phyloP scores from a whole-genome alignment of 345 rosid species.

The Euphorbia pulcherrima region DNA sequence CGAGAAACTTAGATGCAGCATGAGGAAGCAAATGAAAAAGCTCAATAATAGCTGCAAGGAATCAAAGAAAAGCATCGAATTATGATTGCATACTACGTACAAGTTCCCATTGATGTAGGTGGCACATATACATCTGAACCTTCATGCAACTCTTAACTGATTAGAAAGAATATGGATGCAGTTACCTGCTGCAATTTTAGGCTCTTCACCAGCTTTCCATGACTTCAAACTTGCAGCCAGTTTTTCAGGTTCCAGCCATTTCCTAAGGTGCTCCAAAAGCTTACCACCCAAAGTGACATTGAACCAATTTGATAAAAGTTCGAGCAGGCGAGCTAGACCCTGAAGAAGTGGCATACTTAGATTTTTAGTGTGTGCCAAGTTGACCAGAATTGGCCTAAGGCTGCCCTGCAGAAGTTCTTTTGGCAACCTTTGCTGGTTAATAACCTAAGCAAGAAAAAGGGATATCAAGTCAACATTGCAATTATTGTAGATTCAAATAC shows the following conservation, averaged over 20 bases:
- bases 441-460: slow-evolving; percentile 50
- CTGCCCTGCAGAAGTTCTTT: slow-evolving; percentile 98
- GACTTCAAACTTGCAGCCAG: slow-evolving; percentile 88
- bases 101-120: background rate
- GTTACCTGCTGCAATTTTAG: slow-evolving; percentile 96
- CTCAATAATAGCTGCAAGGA: slow-evolving; percentile 87
- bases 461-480: slow-evolving; percentile 11
- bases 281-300: slow-evolving; percentile 96
- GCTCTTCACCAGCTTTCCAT: slow-evolving; percentile 99
- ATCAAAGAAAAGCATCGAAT: slow-evolving; percentile 8
- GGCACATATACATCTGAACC: background rate
- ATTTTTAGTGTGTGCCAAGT: slow-evolving; percentile 95
- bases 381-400: slow-evolving; percentile 94
- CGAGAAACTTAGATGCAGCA: slow-evolving; percentile 94
- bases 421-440: slow-evolving; percentile 96
- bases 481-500: background rate
- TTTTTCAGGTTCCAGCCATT: slow-evolving; percentile 98
- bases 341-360: slow-evolving; percentile 98
- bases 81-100: background rate
- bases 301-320: slow-evolving; percentile 93
- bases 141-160: slow-evolving; percentile 5
- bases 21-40: slow-evolving; percentile 96
- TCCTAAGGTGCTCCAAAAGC: slow-evolving; percentile 95
- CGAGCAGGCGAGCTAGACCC: slow-evolving; percentile 96
- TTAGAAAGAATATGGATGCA: slow-evolving; percentile 10